These are phyloP conservation scores for Geotrichum histeridarum DNA, from an alignment of 1,139 yeast species.

Conservation along the genomic window DNA sequence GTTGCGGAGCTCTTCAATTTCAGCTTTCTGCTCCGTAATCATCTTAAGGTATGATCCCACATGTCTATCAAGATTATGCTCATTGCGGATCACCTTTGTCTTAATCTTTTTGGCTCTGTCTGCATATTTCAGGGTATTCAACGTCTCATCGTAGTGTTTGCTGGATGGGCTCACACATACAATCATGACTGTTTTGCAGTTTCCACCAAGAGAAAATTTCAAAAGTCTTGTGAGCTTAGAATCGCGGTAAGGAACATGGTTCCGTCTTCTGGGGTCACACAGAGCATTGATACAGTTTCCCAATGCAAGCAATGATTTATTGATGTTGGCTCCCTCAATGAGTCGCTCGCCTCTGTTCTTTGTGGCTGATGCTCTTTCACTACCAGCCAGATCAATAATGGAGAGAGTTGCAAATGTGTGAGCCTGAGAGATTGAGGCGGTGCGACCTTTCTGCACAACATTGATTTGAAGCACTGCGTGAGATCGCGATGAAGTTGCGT, in stretches of 20 bases:
- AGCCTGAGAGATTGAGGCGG: slow-evolving; percentile 60
- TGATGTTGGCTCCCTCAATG: slow-evolving; percentile 91
- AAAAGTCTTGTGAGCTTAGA: slow-evolving; percentile 51
- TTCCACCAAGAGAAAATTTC: slow-evolving; percentile 89
- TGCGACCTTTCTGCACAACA: slow-evolving; percentile 56
- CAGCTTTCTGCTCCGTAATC: slow-evolving; percentile 77
- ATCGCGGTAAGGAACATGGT: slow-evolving; percentile 86
- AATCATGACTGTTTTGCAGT: slow-evolving; percentile 92
- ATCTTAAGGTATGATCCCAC: slow-evolving; percentile 82
- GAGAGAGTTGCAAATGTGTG: slow-evolving; percentile 76
- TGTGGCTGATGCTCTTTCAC: slow-evolving; percentile 90
- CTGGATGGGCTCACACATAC: slow-evolving; percentile 74
- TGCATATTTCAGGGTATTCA: slow-evolving; percentile 85
- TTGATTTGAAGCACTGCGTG: slow-evolving; percentile 88
- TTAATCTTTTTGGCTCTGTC: slow-evolving; percentile 86
- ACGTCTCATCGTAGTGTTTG: slow-evolving; percentile 80
- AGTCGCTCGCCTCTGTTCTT: slow-evolving; percentile 73
- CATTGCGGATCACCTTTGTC: slow-evolving; percentile 71
- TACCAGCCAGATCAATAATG: slow-evolving; percentile 88
- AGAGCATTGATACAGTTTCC: slow-evolving; percentile 93
- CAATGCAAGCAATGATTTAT: slow-evolving; percentile 76
- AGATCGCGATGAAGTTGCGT: slow-evolving; percentile 82
- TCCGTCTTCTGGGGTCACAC: slow-evolving; percentile 61
- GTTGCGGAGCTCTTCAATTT: slow-evolving; percentile 62
- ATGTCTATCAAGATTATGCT: slow-evolving; percentile 74